These are phyloP conservation scores for Neurospora sp. DNA, from an alignment of 495 filamentous ascomycete genomes.

Conservation along the genomic window DNA sequence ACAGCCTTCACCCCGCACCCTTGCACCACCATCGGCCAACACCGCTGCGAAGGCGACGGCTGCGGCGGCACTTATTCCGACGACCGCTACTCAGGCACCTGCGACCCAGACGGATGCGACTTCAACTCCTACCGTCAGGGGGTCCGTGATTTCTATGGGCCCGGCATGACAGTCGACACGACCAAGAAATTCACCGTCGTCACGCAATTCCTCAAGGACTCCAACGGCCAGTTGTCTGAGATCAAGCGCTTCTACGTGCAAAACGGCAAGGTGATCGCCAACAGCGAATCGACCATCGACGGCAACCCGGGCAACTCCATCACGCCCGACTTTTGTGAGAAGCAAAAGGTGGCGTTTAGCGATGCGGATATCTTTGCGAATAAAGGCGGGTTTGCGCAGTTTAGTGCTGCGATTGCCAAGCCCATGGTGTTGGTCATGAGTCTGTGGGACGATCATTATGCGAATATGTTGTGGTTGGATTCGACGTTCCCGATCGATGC, in stretches of 20 bases:
- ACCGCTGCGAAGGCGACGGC: conserved; percentile 39
- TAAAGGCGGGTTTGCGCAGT: conserved; percentile 47
- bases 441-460: conserved; percentile 64
- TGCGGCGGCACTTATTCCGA: conserved; percentile 41
- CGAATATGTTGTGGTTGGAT: conserved; percentile 77
- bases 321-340: conserved; percentile 12
- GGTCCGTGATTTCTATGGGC: conserved; percentile 49
- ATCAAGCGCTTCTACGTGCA: conserved; percentile 64
- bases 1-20: conserved; percentile 56
- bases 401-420: conserved; percentile 41
- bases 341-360: conserved; percentile 33
- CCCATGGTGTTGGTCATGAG: conserved; percentile 66
- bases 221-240: conserved; percentile 43
- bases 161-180: conserved; percentile 51
- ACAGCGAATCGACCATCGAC: conserved; percentile 36
- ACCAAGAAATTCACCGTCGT: conserved; percentile 57
- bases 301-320: conserved; percentile 39
- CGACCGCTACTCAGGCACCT: conserved; percentile 43
- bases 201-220: conserved; percentile 50
- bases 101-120: conserved; percentile 61
- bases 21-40: conserved; percentile 47
- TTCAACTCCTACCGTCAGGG: conserved; percentile 66
- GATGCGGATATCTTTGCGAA: conserved; percentile 48
- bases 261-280: conserved; percentile 49
- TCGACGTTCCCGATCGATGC: conserved; percentile 53